phyloP scores from a whole-genome alignment of 305 asterid genomes.

The Solanum chacoense region DNA sequence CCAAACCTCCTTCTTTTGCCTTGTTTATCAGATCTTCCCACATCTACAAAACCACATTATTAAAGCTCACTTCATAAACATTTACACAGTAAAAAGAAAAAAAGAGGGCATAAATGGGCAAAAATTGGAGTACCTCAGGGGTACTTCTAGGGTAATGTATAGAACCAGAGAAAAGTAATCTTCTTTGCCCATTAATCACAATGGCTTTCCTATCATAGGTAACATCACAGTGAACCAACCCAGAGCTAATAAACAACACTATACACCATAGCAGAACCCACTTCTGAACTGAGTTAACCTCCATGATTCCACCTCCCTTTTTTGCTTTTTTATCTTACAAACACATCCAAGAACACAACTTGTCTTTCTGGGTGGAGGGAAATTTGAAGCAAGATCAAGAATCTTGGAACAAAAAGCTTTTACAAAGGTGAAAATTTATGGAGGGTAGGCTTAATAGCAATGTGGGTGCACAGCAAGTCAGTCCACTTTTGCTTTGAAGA shows the following conservation, averaged over 20 bases:
- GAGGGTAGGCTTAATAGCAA: not conserved
- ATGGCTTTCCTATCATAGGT: constrained; percentile 70
- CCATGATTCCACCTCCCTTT: constrained; percentile 18
- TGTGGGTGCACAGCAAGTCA: not conserved
- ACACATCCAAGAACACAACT: constrained; percentile 1
- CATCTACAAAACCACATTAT: constrained; percentile 41
- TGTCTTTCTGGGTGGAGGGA: constrained; percentile 9
- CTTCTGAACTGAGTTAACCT: constrained; percentile 21
- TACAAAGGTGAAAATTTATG: not conserved
- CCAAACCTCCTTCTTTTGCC: constrained; percentile 91
- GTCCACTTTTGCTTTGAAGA: not conserved
- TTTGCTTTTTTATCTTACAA: not conserved
- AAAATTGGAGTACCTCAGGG: constrained; percentile 43
- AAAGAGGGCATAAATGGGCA: not conserved
- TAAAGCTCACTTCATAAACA: constrained; percentile 2
- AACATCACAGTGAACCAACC: constrained; percentile 38
- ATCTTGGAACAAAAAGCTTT: constrained; percentile 5
- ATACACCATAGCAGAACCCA: constrained; percentile 43
- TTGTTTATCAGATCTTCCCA: constrained; percentile 90
- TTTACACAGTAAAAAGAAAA: not conserved
- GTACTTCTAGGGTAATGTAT: constrained; percentile 94
- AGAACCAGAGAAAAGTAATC: constrained; percentile 80
- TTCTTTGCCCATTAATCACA: constrained; percentile 65
- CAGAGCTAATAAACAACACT: constrained; percentile 33
- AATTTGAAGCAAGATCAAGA: constrained; percentile 8